Conservation (phyloP, 2,329 filamentous ascomycete species). For the Raffaelea ambrosiae region DNA sequence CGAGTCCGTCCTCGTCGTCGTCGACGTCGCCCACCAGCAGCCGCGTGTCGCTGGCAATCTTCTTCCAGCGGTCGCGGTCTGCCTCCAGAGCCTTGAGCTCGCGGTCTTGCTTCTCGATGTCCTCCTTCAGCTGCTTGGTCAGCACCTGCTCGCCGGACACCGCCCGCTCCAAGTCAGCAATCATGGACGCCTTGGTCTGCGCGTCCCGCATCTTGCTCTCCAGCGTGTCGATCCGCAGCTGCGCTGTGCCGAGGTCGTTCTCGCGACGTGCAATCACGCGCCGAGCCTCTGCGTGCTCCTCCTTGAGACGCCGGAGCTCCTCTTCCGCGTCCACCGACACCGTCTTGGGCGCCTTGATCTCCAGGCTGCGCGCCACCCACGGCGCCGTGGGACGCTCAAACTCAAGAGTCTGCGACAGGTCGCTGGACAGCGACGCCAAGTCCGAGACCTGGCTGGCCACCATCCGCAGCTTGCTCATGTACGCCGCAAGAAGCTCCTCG, state of each 20-base stretch:
- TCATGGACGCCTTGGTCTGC: constrained; percentile 63
- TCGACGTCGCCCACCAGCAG: constrained; percentile 41
- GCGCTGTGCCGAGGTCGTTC: constrained; percentile 73
- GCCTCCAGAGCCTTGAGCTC: constrained; percentile 56
- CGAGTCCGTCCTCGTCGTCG: constrained; percentile 28
- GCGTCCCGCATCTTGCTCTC: constrained; percentile 82
- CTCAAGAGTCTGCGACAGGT: constrained; percentile 65
- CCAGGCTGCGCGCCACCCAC: constrained; percentile 74
- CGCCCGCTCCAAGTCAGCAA: constrained; percentile 54
- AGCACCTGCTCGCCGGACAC: constrained; percentile 45
- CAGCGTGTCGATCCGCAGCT: constrained; percentile 89
- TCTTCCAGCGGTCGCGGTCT: constrained; percentile 64
- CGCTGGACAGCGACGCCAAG: constrained; percentile 59
- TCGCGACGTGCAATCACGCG: constrained; percentile 65
- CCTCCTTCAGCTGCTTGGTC: constrained; percentile 47
- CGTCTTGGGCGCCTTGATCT: constrained; percentile 74
- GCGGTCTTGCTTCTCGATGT: constrained; percentile 58
- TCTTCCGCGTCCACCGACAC: constrained; percentile 77
- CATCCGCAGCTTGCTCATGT: constrained; percentile 57
- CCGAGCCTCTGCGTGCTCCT: constrained; percentile 70
- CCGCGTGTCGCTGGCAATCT: constrained; percentile 55
- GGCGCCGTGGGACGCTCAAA: constrained; percentile 71
- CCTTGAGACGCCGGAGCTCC: constrained; percentile 70
- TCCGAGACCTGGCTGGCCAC: constrained; percentile 59
- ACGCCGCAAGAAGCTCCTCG: constrained; percentile 60